Base-by-base conservation (phyloP, 495 filamentous ascomycete species). In the Talaromyces proteolyticus region DNA sequence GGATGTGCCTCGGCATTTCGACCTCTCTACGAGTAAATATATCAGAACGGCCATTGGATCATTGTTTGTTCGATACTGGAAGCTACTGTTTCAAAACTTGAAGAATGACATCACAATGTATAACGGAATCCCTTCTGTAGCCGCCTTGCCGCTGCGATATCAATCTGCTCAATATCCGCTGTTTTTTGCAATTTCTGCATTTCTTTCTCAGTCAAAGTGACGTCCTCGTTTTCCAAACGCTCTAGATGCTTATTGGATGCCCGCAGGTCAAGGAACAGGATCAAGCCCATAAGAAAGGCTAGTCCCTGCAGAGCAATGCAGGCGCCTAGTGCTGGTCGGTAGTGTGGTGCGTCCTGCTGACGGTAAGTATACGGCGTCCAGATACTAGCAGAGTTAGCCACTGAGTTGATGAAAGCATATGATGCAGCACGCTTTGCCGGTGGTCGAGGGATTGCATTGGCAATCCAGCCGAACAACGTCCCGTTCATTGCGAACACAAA, bases 341-440 rank as follows among this genome's bases (percentile, higher is more conserved):
- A 80, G 50, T 71, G 59, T 1, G 72, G 74, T 3, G 36, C 26
- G 24, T 72, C 69, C 4, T 44, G 38, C 0, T 52, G 51, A 14
- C 62, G 55, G 50, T 80, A 80, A 14, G 74, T 80, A 37, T 70
- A 79, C 0, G 76, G 72, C 0, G 77, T 78, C 75, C 75, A 80
- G 53, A 79, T 77, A 52, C 65, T 70, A 20, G 75, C 75, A 5
- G 68, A 71, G 56, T 79, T 80, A 38, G 70, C 74, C 39, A 80
- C 56, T 1, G 69, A 70, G 56, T 78, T 80, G 61, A 80, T 77
- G 49, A 78, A 77, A 12, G 75, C 76, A 46, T 76, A 73, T 0
- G 75, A 74, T 8, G 73, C 75, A 42, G 76, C 76, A 29, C 76
- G 73, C 56, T 80, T 79, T 5, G 76, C 72, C 0, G 74, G 75